Evolutionary conservation across 2,329 filamentous ascomycete species (phyloP).

Genomic region (Aspergillus alliaceus): DNA sequence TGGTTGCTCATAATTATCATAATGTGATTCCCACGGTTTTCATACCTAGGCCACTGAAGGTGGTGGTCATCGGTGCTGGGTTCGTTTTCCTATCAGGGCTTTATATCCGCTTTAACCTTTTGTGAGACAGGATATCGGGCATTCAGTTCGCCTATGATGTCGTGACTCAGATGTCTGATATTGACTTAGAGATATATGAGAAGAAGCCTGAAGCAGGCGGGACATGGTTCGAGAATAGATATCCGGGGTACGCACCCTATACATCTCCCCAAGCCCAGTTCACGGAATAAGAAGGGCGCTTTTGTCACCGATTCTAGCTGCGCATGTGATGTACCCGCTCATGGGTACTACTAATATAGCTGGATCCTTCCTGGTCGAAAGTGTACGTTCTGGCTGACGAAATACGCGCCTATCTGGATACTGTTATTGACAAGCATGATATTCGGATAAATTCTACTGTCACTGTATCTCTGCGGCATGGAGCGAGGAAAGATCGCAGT

Average conservation of each 20-base stretch:
- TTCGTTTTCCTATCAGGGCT: background rate
- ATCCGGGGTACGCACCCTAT: background rate
- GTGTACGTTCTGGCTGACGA: background rate
- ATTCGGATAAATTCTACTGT: constrained; percentile 1
- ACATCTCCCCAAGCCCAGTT: too few relatives aligned
- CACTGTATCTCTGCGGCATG: constrained; percentile 1
- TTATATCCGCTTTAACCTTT: background rate
- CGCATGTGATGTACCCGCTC: constrained; percentile 10
- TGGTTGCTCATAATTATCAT: background rate
- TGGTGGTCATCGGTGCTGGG: background rate
- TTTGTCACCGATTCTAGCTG: too few relatives aligned
- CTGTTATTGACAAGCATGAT: background rate
- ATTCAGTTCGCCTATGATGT: background rate
- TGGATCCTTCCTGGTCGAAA: constrained; percentile 8
- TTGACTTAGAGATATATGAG: background rate
- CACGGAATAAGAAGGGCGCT: too few relatives aligned
- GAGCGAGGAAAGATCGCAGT: background rate
- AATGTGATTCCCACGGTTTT: background rate
- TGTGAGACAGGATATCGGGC: background rate
- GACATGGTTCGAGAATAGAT: background rate
- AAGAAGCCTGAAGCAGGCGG: constrained; percentile 1
- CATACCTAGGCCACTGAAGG: background rate
- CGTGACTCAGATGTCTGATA: background rate
- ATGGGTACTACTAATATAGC: constrained; percentile 8
- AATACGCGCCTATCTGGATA: constrained; percentile 5